Base-by-base conservation (phyloP, 1,284 basidiomycete genomes). In the Somion occarium region DNA sequence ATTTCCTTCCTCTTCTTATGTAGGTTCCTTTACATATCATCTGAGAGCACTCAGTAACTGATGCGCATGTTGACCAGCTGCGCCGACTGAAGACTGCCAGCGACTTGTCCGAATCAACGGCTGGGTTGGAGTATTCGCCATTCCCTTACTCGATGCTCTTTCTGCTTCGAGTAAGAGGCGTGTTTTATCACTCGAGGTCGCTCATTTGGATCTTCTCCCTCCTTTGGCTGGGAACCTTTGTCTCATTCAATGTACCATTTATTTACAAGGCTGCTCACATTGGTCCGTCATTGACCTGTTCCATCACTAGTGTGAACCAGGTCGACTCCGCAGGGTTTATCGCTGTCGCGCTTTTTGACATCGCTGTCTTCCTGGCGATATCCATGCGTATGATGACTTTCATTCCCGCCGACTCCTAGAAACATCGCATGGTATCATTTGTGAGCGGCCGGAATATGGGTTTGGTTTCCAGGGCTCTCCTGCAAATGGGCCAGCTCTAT, bases 111-210 rank as follows among this genome's bases (percentile, higher is more conserved):
- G 20, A 24, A 22, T 34, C 20, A 41, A 34, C 18, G 46, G 38
- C 15, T 38, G 30, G 34, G n/a, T 41, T 25, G 46, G 34, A 7
- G 37, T 22, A 22, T 25, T 38, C 23, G 46, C 38, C 23, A 18
- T 49, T 3, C 39, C 48, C 11, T 15, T 49, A 49, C 39, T 49
- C 48, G 5, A 24, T 49, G 5, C 48, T 49, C 39, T 44, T 49
- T 38, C 24, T 49, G 37, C 24, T 43, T 19, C 48, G 48, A 5
- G 26, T 43, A 3, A 37, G 39, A 5, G 48, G 37, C 11, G 48
- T 49, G 3, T 49, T 49, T 39, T 20, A 38, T 24, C 9, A 39
- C 12, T 9, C 27, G 30, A 18, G 18, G 24, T 3, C 37, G 20
- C 7, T 48, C 19, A 20, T 48, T 20, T n/a, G 5, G 9, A 7